Base-by-base conservation (phyloP, 2,329 filamentous ascomycete genomes). In the Calonectria crousiana region DNA sequence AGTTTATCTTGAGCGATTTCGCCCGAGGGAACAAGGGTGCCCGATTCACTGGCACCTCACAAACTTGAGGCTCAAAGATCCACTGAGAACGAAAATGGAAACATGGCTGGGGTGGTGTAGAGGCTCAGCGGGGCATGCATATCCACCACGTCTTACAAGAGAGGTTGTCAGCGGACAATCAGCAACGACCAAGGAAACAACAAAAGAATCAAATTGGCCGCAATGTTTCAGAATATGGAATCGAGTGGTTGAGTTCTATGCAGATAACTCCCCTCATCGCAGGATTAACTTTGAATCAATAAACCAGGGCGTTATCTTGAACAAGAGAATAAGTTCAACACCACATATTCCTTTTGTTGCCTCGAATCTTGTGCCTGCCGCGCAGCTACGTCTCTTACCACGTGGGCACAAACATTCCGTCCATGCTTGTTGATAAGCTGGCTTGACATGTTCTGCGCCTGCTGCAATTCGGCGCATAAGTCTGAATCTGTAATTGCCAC, bases 51-150 rank as follows among this genome's bases (percentile, higher is more conserved):
- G 56, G 34, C 36, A 67, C 34, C 30, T 58, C 20, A 30, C 20
- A 62, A 38, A 62, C 20, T 65, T 69, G 67, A 62, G 67, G 67
- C 67, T 69, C 67, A 69, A 69, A 52, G 13, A 51, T 20, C 28
- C 30, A 44, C 18, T 30, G 60, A 26, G 20, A 34, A 47, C 44
- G 44, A 47, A 47, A 47, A 47, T 23, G 44, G 44, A 47, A 47
- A 47, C 20, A 2, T 44, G 44, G 13, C 44, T 20, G 44, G 44
- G 44, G 44, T 23, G 20, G 18, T 47, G 44, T 2, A n/a, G 44
- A 47, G 44, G 44, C 44, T 47, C 44, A 13, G 44, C n/a, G 44
- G 44, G n/a, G n/a, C 44, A 4, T 47, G 44, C 44, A 23, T 47
- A n/a, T 23, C 10, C n/a, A 23, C 44, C 44, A 47, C 1, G 44